phyloP scores from a whole-genome alignment of 164 flowering plant species.

The Tetrastigma voinierianum region DNA sequence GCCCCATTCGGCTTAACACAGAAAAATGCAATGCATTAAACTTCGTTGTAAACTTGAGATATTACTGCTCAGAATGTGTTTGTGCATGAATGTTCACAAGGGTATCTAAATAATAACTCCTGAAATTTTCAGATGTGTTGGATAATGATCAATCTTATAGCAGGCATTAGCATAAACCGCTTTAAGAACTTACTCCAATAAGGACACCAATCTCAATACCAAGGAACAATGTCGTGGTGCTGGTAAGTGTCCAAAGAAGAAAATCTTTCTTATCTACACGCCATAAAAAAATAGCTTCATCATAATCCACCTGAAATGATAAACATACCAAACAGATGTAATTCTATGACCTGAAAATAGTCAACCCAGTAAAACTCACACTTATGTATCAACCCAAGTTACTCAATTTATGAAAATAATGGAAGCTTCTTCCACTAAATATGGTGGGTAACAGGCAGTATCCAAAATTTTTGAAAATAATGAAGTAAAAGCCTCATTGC shows the following conservation, averaged over 20 bases:
- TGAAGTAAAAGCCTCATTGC: background rate
- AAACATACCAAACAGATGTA: constrained; percentile 12
- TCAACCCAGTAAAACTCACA: background rate
- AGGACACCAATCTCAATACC: constrained; percentile 98
- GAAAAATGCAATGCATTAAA: background rate
- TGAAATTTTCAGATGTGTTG: background rate
- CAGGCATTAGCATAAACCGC: background rate
- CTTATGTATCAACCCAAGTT: background rate
- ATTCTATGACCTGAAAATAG: no score
- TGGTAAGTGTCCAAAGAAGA: constrained; percentile 86
- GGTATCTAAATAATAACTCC: background rate
- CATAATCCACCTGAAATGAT: constrained; percentile 84
- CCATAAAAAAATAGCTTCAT: constrained; percentile 96
- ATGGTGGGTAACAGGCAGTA: no score
- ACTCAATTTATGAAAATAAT: background rate
- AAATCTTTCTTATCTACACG: constrained; percentile 89
- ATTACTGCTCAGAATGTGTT: background rate
- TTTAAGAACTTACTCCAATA: constrained; percentile 64
- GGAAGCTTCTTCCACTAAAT: no score
- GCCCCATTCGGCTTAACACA: background rate
- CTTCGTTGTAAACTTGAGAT: background rate
- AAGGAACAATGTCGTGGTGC: constrained; percentile 67
- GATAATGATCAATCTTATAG: background rate
- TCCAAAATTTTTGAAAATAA: background rate
- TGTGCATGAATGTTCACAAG: background rate